These are phyloP conservation scores for Hippophae tibetana DNA, from an alignment of 306 rosid species.

Conservation along the genomic window DNA sequence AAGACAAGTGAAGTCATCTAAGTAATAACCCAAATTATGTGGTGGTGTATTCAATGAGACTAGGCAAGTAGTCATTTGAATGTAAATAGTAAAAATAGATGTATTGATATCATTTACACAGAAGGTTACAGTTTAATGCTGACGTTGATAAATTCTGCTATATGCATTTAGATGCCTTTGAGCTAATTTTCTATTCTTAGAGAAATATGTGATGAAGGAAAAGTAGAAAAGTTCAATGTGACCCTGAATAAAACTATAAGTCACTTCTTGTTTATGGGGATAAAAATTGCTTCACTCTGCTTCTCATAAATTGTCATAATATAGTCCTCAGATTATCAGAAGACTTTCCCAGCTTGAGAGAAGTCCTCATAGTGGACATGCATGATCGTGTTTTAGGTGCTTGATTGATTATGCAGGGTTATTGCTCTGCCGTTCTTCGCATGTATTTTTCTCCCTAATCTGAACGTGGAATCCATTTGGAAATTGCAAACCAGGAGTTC, in stretches of 20 bases:
- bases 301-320: constrained; percentile 15
- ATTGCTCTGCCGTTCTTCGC: constrained; percentile 14
- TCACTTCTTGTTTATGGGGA: neutral
- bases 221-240: constrained; percentile 9
- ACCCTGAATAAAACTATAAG: constrained; percentile 21
- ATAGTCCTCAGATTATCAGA: constrained; percentile 5
- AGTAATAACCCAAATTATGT: no score
- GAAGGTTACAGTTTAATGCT: constrained; percentile 16
- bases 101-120: constrained; percentile 19
- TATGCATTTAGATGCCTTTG: constrained; percentile 1
- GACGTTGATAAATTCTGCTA: constrained; percentile 4
- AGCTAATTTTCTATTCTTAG: neutral
- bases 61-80: no score
- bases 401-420: constrained; percentile 17
- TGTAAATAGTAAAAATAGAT: neutral
- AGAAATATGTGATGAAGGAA: constrained; percentile 3
- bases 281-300: constrained; percentile 12
- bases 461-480: constrained; percentile 68
- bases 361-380: constrained; percentile 13
- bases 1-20: no score
- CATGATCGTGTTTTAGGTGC: constrained; percentile 4
- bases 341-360: constrained; percentile 11
- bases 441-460: constrained; percentile 36
- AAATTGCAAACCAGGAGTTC: constrained; percentile 71
- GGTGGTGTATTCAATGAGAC: no score